A percentile compares a stretch with the other conserved stretches of the same genome.
These are phyloP conservation scores for Pseudocercospora eumusae DNA, from an alignment of 2,329 filamentous ascomycete genomes.

Conservation along the genomic window DNA sequence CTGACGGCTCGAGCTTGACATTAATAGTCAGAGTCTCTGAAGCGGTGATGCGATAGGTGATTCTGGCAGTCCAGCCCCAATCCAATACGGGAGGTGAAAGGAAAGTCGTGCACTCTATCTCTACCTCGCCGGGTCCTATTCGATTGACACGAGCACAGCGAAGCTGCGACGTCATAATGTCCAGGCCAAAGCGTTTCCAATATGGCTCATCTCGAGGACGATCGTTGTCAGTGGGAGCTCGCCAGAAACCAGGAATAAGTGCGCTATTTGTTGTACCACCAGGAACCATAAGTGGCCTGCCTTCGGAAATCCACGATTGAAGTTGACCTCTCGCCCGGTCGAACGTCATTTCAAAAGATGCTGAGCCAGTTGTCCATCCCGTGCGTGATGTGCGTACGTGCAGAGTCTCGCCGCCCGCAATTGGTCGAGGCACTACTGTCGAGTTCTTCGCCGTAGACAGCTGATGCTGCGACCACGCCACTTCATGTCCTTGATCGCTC, in stretches of 20 bases:
- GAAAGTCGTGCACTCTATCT: constrained; percentile 11
- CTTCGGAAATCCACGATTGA: constrained; percentile 44
- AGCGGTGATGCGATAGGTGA: constrained; percentile 53
- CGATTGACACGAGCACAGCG: constrained; percentile 44
- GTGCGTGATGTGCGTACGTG: constrained; percentile 15
- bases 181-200: constrained; percentile 54
- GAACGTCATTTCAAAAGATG: constrained; percentile 18
- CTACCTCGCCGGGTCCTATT: constrained; percentile 30
- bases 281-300: constrained; percentile 40
- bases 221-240: constrained; percentile 66
- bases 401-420: not conserved
- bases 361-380: constrained; percentile 11
- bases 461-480: constrained; percentile 30
- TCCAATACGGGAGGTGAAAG: constrained; percentile 60
- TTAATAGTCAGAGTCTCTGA: constrained; percentile 5
- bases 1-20: constrained; percentile 12
- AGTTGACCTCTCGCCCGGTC: constrained; percentile 12
- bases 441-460: constrained; percentile 2
- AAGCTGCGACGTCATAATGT: constrained; percentile 51
- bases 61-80: constrained; percentile 54
- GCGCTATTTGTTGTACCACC: constrained; percentile 16
- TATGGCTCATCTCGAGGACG: constrained; percentile 54
- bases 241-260: constrained; percentile 58
- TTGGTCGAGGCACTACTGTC: constrained; percentile 1
- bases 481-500: constrained; percentile 35